These are phyloP conservation scores for Arthrobotrys conoides DNA, from an alignment of 2,329 filamentous ascomycete species.

Conservation along the genomic window DNA sequence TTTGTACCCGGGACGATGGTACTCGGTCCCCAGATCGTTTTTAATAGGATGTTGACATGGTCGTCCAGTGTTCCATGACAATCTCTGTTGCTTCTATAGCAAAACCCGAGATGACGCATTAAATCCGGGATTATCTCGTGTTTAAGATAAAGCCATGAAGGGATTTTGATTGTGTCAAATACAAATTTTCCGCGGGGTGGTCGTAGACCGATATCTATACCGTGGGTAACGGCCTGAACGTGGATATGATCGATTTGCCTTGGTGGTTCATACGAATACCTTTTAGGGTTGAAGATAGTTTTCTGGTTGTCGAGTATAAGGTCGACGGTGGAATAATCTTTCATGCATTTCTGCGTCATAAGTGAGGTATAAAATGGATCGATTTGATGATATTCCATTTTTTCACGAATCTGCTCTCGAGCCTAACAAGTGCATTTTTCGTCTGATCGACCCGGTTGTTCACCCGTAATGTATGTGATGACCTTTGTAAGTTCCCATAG, in stretches of 20 bases:
- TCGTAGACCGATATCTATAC: too few species aligned
- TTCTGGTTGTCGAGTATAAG: not conserved
- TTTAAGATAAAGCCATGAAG: conserved; percentile 34
- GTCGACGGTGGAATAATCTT: conserved; percentile 15
- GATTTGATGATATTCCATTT: conserved; percentile 18
- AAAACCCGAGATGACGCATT: conserved; percentile 8
- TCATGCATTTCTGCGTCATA: conserved; percentile 33
- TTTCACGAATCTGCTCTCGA: conserved; percentile 10
- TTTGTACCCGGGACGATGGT: not conserved
- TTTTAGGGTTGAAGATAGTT: not conserved
- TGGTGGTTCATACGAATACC: not conserved
- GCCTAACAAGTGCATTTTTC: conserved; percentile 39
- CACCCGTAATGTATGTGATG: not conserved
- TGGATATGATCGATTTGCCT: conserved; percentile 40
- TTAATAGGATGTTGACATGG: conserved; percentile 37
- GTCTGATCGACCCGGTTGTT: not conserved
- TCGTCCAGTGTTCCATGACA: conserved; percentile 37
- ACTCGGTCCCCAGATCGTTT: conserved; percentile 28
- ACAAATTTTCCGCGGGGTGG: too few species aligned
- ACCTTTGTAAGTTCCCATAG: conserved; percentile 41
- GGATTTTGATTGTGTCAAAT: conserved; percentile 2
- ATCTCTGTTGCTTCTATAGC: conserved; percentile 20
- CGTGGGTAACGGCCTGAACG: not conserved
- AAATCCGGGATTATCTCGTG: conserved; percentile 25
- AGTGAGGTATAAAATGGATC: conserved; percentile 15